Evolutionary conservation across 345 rosid species (phyloP).

Genomic region (Gossypium herbaceum): DNA sequence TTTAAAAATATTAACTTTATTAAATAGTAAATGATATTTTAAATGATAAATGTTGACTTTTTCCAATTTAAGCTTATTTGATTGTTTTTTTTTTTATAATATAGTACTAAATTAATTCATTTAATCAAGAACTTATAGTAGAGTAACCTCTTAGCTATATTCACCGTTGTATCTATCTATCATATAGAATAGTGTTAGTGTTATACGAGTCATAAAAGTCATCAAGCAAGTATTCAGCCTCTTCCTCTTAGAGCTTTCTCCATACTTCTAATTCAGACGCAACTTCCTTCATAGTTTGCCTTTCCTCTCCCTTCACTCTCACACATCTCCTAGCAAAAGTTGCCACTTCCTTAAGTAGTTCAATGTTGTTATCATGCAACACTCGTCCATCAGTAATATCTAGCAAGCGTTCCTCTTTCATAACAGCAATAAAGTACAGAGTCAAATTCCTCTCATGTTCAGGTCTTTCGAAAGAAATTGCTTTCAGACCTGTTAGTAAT

Average conservation of each 20-base stretch:
- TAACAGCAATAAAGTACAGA: conserved; percentile 19
- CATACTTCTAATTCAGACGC: neutral
- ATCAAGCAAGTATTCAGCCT: neutral
- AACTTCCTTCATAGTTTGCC: neutral
- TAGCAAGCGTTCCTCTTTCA: neutral
- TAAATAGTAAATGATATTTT: no score
- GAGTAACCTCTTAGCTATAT: no score
- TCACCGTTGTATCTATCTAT: no score
- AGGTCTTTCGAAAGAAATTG: conserved; percentile 16
- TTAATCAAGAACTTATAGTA: no score
- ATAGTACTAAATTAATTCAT: no score
- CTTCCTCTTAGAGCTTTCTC: neutral
- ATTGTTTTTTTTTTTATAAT: no score
- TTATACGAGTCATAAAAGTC: neutral
- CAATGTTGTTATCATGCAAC: neutral
- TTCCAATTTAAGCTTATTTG: no score
- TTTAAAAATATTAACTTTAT: no score
- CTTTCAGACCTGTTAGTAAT: conserved; percentile 27
- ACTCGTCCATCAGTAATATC: neutral
- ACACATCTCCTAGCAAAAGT: neutral
- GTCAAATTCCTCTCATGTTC: conserved; percentile 27
- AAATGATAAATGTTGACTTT: no score
- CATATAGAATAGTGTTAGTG: neutral
- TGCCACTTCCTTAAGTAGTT: neutral
- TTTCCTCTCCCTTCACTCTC: conserved; percentile 7